Conservation (phyloP, 306 rosid species). For the Trichosanthes truncata region DNA sequence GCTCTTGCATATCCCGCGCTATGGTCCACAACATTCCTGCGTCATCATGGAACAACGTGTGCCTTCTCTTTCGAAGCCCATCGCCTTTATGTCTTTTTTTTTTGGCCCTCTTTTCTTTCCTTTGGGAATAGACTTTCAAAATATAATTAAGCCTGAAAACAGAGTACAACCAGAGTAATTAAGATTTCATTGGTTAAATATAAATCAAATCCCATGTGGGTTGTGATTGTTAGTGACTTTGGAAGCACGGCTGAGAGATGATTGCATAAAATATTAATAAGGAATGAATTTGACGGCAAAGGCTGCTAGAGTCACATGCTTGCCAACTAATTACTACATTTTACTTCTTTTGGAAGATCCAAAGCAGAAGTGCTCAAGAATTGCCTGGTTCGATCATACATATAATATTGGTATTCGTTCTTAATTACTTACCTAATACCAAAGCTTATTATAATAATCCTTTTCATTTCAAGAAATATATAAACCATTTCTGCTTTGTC, state of each 20-base stretch:
- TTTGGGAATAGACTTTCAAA: neutral
- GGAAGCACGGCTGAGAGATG: slow-evolving; percentile 16
- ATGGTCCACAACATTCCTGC: slow-evolving; percentile 11
- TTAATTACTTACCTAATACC: slow-evolving; percentile 7
- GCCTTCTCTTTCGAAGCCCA: slow-evolving; percentile 20
- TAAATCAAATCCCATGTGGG: neutral
- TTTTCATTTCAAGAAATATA: neutral
- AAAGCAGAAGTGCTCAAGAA: slow-evolving; percentile 5
- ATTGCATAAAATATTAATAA: slow-evolving; percentile 20
- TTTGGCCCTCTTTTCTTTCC: slow-evolving; percentile 1
- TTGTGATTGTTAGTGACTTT: slow-evolving; percentile 1
- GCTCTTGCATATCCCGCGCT: slow-evolving; percentile 12
- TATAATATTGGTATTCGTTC: neutral
- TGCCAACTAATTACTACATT: slow-evolving; percentile 29
- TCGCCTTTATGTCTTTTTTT: slow-evolving; percentile 7
- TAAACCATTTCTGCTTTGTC: neutral
- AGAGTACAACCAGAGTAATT: slow-evolving; percentile 6
- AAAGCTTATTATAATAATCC: neutral
- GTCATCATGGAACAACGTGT: slow-evolving; percentile 49
- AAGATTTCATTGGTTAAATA: slow-evolving; percentile 13
- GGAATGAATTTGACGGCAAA: slow-evolving; percentile 30
- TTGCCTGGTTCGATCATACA: neutral
- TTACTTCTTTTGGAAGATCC: slow-evolving; percentile 8
- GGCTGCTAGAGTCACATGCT: slow-evolving; percentile 54
- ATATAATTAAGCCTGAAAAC: neutral